Base-by-base conservation (phyloP, 768 basidiomycete species). In the Suillus subalutaceus region DNA sequence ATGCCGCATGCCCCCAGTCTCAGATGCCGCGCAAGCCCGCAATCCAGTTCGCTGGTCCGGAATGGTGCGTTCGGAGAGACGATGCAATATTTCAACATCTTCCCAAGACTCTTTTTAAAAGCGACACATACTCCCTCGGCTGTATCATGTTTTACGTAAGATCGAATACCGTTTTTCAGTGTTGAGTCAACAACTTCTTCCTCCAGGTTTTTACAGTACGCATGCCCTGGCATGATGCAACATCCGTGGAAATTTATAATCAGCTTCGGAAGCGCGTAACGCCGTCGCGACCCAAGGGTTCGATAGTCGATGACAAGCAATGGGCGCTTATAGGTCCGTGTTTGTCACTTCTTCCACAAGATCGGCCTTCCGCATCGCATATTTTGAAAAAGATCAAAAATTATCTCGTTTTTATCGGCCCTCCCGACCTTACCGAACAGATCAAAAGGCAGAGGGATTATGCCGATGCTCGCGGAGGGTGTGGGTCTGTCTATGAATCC, bases 101-200 rank as follows among this genome's bases (percentile, higher is more conserved):
- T 40, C 37, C 57, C 57, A 23, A 58, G n/a, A 58, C 13, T 40
- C 57, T 58, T 38, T 40, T 58, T 5, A 40, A 58, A 58, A 58
- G 57, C 15, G 57, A 58, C 1, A 16, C 4, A 18, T 58, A 40
- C 57, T 58, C 57, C 15, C 23, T 58, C 15, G 57, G 57, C 23
- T 58, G 57, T 40, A 1, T 58, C 57, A 40, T 58, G 1, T 58
- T 58, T n/a, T 26, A 40, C 15, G 57, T 58, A 40, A 26, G 57
- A 26, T 16, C 7, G 15, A 40, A 58, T 4, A 3, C 23, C 2
- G 15, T 1, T 15, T 40, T 23, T 8, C 16, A 23, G 16, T 9
- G 15, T 13, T 8, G 37, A 57, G 16, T 13, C 38, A 26, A 58
- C 15, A 26, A 23, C 38, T 40, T 58, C 6, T 58, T 58, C n/a